Conservation (phyloP, 495 filamentous ascomycete species). For the Penicillium macrosclerotiorum region DNA sequence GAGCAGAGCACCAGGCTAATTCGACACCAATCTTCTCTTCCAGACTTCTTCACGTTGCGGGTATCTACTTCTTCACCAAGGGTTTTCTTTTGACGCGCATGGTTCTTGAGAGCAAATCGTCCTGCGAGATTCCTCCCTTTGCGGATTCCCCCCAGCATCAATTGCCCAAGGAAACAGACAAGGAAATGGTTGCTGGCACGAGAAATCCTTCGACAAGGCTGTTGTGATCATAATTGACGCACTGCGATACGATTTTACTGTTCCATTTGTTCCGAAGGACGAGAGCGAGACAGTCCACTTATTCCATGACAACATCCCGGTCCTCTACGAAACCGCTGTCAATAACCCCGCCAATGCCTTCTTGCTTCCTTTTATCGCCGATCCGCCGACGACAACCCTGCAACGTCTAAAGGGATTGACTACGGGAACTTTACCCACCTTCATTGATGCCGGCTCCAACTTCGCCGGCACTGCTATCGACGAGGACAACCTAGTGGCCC, state of each 20-base stretch:
- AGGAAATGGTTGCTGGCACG: conserved; percentile 87
- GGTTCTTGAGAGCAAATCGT: conserved; percentile 85
- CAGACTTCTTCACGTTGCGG: conserved; percentile 71
- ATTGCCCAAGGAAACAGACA: conserved; percentile 30
- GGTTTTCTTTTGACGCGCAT: conserved; percentile 95
- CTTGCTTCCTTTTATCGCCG: conserved; percentile 92
- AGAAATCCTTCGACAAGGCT: conserved; percentile 86
- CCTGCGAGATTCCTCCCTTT: conserved; percentile 70
- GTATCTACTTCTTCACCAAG: conserved; percentile 89
- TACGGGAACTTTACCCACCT: conserved; percentile 92
- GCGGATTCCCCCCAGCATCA: conserved; percentile 29
- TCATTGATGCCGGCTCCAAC: conserved; percentile 89
- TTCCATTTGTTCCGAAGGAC: conserved; percentile 63
- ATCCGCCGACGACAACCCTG: conserved; percentile 90
- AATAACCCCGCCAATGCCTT: conserved; percentile 77
- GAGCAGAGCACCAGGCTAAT: conserved; percentile 7
- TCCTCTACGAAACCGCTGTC: conserved; percentile 78
- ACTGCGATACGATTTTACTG: conserved; percentile 92
- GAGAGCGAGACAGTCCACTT: conserved; percentile 55
- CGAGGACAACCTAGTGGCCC: conserved; percentile 90
- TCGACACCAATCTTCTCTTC: not conserved
- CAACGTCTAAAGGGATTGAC: conserved; percentile 92
- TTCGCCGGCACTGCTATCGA: conserved; percentile 97
- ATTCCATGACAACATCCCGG: conserved; percentile 84
- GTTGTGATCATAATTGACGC: conserved; percentile 92